Conservation (phyloP, 1,284 basidiomycete genomes). For the Naganishia sp. region DNA sequence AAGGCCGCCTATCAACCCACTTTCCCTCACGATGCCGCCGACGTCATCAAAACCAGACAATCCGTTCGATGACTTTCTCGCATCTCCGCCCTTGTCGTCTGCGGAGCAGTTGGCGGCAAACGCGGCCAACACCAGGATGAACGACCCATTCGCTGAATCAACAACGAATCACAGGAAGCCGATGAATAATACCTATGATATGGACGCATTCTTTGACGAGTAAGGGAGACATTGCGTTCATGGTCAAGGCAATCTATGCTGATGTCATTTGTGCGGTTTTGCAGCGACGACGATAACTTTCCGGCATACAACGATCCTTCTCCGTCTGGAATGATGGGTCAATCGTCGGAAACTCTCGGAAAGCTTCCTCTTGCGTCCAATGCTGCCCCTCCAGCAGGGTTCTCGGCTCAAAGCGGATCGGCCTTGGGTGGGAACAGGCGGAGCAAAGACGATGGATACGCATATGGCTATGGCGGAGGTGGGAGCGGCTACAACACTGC, state of each 20-base stretch:
- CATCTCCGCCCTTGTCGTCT: slow-evolving; percentile 41
- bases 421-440: background rate
- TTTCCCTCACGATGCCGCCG: background rate
- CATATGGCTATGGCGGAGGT: slow-evolving; percentile 3
- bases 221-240: slow-evolving; percentile 33
- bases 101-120: slow-evolving; percentile 12
- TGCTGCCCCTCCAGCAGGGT: slow-evolving; percentile 18
- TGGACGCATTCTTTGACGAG: slow-evolving; percentile 56
- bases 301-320: slow-evolving; percentile 30
- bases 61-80: slow-evolving; percentile 52
- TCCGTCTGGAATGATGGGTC: slow-evolving; percentile 24
- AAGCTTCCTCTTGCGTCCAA: slow-evolving; percentile 41
- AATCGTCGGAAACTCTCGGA: slow-evolving; percentile 43
- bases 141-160: slow-evolving; percentile 8
- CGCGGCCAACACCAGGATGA: slow-evolving; percentile 22
- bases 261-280: background rate
- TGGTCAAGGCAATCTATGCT: background rate
- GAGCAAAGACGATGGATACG: background rate
- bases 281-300: slow-evolving; percentile 48
- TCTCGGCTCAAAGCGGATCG: background rate
- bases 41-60: slow-evolving; percentile 13
- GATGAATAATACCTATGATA: slow-evolving; percentile 41
- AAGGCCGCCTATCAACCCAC: background rate
- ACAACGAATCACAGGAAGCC: slow-evolving; percentile 30
- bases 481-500: slow-evolving; percentile 1